phyloP scores from a whole-genome alignment of 2,329 filamentous ascomycete species.

The Cordyceps cicadae region DNA sequence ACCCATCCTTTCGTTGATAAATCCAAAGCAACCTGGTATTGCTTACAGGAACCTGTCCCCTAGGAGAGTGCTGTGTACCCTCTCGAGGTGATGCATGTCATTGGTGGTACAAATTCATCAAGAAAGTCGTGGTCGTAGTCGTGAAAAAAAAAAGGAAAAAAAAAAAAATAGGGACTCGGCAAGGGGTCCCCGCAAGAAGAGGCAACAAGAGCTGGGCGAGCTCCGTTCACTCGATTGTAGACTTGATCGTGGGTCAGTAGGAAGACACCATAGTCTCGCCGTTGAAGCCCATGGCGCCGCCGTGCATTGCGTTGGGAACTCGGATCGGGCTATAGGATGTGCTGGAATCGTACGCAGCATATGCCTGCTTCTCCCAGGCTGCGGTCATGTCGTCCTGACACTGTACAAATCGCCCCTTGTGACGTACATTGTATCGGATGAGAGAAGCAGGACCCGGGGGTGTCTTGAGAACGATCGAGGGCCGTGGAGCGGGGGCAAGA shows the following conservation, averaged over 20 bases:
- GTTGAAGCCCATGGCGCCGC: not conserved
- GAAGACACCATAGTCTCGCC: conserved; percentile 6
- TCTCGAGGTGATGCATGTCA: conserved; percentile 3
- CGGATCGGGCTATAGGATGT: conserved; percentile 27
- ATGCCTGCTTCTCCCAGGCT: conserved; percentile 24
- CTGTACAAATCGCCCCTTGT: conserved; percentile 25
- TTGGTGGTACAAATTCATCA: conserved; percentile 7
- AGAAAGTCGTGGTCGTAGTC: not conserved
- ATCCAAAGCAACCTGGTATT: conserved; percentile 7
- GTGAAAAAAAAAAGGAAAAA: not conserved
- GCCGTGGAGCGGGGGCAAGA: conserved; percentile 44
- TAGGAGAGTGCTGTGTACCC: conserved; percentile 9
- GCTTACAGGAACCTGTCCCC: conserved; percentile 1
- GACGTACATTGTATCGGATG: conserved; percentile 38
- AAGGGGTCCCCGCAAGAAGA: no score
- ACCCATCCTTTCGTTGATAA: not conserved
- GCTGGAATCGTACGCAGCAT: conserved; percentile 28
- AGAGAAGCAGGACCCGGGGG: conserved; percentile 38
- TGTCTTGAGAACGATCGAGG: conserved; percentile 33
- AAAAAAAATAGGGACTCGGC: not conserved
- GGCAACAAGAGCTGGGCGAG: not conserved
- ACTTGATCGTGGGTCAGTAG: not conserved
- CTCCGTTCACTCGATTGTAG: not conserved
- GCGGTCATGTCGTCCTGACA: conserved; percentile 19
- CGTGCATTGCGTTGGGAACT: conserved; percentile 4